Evolutionary conservation across 2,329 filamentous ascomycete species (phyloP).

Genomic region (Sporothrix brunneoviolacea): DNA sequence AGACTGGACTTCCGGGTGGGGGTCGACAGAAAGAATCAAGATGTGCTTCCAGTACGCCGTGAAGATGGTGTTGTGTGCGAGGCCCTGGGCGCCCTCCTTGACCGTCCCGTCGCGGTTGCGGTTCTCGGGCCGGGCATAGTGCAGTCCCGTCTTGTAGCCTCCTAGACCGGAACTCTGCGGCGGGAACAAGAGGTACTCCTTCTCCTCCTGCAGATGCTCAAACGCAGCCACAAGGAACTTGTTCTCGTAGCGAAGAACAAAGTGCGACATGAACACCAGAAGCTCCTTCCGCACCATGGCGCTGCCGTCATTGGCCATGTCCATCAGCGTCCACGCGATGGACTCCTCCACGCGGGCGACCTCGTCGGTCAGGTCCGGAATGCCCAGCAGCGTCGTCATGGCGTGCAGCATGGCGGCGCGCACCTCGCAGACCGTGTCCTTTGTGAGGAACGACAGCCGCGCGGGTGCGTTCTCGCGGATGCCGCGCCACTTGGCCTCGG

Average conservation of each 20-base stretch:
- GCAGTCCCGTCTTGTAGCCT: constrained; percentile 57
- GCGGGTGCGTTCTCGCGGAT: constrained; percentile 80
- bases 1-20: constrained; percentile 84
- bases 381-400: constrained; percentile 88
- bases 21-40: constrained; percentile 84
- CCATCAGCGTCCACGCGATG: constrained; percentile 78
- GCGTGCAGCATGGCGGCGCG: constrained; percentile 89
- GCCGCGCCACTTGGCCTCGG: constrained; percentile 93
- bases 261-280: constrained; percentile 86
- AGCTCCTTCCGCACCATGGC: constrained; percentile 91
- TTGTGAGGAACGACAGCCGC: constrained; percentile 70
- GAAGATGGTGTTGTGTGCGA: constrained; percentile 85
- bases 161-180: constrained; percentile 33
- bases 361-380: constrained; percentile 85
- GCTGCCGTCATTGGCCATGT: constrained; percentile 91
- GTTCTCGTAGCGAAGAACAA: constrained; percentile 81
- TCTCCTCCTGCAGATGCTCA: constrained; percentile 83
- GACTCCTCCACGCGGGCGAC: constrained; percentile 86
- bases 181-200: constrained; percentile 55
- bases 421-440: constrained; percentile 86
- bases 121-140: constrained; percentile 51
- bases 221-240: constrained; percentile 89
- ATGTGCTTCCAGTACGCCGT: constrained; percentile 92
- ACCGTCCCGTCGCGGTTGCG: constrained; percentile 52
- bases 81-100: constrained; percentile 48